Evolutionary conservation across 2,329 filamentous ascomycete genomes (phyloP), one percentile per base, ranked within the genome.

Genomic region (Colletotrichum nymphaeae): DNA sequence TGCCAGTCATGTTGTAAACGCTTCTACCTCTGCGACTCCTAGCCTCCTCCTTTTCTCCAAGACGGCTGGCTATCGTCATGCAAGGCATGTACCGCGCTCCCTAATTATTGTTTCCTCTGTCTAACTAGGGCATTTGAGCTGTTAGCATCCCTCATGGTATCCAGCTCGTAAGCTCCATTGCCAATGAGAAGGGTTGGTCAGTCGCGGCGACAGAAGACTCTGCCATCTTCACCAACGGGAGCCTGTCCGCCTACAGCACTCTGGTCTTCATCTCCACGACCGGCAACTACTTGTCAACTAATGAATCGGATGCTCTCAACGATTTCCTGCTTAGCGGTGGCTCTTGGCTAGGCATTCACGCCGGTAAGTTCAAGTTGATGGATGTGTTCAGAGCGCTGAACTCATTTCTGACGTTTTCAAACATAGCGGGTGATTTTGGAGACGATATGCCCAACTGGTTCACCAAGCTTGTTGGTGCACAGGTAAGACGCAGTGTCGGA

Each of bases 201-300:
- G 58, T 62, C 16, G 30, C 32, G 22, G 58, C 58, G 9, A 62
- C 58, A n/a, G 58, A 62, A 35, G 58, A 62, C n/a, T 62, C 58
- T 22, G 7, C n/a, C n/a, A n/a, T 62, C 58, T 62, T 62, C 58
- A 62, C 58, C 8, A 62, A 60, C n/a, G 57, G 57, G 11, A 60
- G 57, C 16, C 9, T 60, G n/a, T n/a, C 28, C 16, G 57, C 32
- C 9, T 60, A 35, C 9, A 35, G 28, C 19, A 60, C 57, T n/a
- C 32, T 60, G 26, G 57, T 60, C 30, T 60, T 60, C 30, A 30
- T 60, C 11, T 60, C 57, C 19, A 60, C 57, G n/a, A 60, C 37
- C 0, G 37, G 37, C 37, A 42, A 19, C 37, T 42, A 42, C 5
- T 6, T 42, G 14, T 42, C 37, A 42, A 42, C 37, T 16, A 42